A percentile compares a stretch with the other conserved stretches of the same genome.
phyloP scores from a whole-genome alignment of 805 yeast species.

The Yamadazyma philogaea region DNA sequence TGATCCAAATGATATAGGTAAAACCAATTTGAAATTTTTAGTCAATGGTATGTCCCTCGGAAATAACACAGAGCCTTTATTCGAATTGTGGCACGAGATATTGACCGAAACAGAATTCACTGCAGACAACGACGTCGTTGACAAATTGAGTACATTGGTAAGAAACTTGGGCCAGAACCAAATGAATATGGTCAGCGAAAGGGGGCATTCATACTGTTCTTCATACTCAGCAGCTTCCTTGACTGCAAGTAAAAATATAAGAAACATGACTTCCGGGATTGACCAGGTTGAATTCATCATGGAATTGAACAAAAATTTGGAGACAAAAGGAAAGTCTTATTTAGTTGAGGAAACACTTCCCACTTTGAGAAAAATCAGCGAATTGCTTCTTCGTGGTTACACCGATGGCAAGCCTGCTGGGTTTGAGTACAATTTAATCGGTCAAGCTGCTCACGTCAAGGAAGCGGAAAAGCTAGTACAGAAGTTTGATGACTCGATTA shows the following conservation, averaged over 20 bases:
- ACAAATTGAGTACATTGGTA: slow-evolving; percentile 69
- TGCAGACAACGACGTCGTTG: slow-evolving; percentile 41
- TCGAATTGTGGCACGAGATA: slow-evolving; percentile 67
- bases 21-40: slow-evolving; percentile 52
- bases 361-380: slow-evolving; percentile 51
- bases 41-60: slow-evolving; percentile 70
- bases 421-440: slow-evolving; percentile 55
- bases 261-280: slow-evolving; percentile 70
- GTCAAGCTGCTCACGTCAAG: slow-evolving; percentile 44
- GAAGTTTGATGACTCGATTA: slow-evolving; percentile 29
- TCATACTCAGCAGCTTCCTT: slow-evolving; percentile 62
- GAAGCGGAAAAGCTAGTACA: slow-evolving; percentile 35
- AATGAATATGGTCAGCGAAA: slow-evolving; percentile 73
- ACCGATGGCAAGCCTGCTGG: slow-evolving; percentile 11
- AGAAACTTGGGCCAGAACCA: slow-evolving; percentile 75
- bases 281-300: slow-evolving; percentile 70
- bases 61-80: slow-evolving; percentile 56
- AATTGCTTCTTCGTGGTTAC: slow-evolving; percentile 37
- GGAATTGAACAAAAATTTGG: slow-evolving; percentile 52
- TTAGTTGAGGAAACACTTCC: slow-evolving; percentile 56
- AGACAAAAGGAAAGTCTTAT: slow-evolving; percentile 32
- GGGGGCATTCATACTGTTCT: slow-evolving; percentile 84
- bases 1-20: slow-evolving; percentile 47
- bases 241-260: slow-evolving; percentile 56
- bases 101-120: slow-evolving; percentile 65